phyloP scores from a whole-genome alignment of 2,329 filamentous ascomycete genomes.

The Phialophora chinensis region DNA sequence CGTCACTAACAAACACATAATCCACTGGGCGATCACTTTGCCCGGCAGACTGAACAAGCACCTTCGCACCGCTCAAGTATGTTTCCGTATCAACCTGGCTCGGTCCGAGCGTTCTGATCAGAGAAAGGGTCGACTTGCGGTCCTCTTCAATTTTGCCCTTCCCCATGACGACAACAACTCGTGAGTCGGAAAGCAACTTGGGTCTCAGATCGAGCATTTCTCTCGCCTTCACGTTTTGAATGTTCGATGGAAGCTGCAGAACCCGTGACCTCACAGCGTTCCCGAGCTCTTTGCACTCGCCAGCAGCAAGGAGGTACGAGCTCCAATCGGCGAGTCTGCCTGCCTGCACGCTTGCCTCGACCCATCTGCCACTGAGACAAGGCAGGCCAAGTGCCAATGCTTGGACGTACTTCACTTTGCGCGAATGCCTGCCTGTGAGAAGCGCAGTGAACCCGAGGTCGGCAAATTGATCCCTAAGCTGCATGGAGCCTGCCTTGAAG shows the following conservation, averaged over 20 bases:
- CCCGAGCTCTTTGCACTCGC: constrained; percentile 76
- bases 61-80: constrained; percentile 69
- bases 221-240: constrained; percentile 58
- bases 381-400: constrained; percentile 88
- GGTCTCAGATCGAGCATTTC: constrained; percentile 66
- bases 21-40: constrained; percentile 59
- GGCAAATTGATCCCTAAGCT: constrained; percentile 59
- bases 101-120: constrained; percentile 79
- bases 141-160: constrained; percentile 67
- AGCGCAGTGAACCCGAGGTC: constrained; percentile 79
- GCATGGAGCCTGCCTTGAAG: constrained; percentile 62
- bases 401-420: constrained; percentile 92
- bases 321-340: constrained; percentile 72
- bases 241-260: constrained; percentile 57
- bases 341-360: constrained; percentile 71
- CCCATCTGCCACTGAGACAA: constrained; percentile 82
- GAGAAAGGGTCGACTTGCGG: constrained; percentile 76
- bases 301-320: constrained; percentile 83
- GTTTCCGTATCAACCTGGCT: constrained; percentile 67
- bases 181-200: constrained; percentile 67
- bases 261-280: constrained; percentile 78
- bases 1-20: constrained; percentile 79
- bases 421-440: constrained; percentile 83
- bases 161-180: constrained; percentile 74
- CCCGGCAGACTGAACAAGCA: constrained; percentile 42